Evolutionary conservation across 495 filamentous ascomycete genomes (phyloP).

Genomic region (Tuber brumale): DNA sequence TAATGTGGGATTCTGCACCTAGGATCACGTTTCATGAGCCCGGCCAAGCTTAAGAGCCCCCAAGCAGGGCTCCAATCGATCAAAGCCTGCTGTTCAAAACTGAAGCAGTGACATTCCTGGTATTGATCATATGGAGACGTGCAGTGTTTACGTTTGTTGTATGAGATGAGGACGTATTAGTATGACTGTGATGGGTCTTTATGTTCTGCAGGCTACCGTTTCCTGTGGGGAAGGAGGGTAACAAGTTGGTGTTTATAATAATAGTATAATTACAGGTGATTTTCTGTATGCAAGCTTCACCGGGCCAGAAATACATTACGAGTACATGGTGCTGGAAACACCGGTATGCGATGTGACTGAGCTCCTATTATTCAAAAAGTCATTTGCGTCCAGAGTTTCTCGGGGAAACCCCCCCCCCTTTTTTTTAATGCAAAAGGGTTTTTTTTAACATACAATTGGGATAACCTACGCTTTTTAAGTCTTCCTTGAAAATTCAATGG

Average conservation of each 20-base stretch:
- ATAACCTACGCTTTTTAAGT: too few species aligned
- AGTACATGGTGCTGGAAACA: too few species aligned
- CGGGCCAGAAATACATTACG: too few species aligned
- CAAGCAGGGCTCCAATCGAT: not conserved
- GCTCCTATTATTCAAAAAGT: too few species aligned
- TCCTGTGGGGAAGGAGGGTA: not conserved
- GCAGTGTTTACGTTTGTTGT: not conserved
- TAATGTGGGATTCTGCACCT: not conserved
- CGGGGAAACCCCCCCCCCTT: too few species aligned
- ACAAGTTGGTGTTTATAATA: not conserved
- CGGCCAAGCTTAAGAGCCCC: not conserved
- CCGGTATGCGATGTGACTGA: too few species aligned
- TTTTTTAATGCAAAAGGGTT: too few species aligned
- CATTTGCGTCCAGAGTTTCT: too few species aligned
- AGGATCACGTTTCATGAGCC: not conserved
- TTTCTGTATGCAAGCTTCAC: too few species aligned
- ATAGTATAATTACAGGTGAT: not conserved
- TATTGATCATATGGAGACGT: not conserved
- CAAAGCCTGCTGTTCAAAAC: not conserved
- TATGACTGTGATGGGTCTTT: not conserved
- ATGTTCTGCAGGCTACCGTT: not conserved
- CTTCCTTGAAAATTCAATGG: too few species aligned
- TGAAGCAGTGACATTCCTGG: not conserved
- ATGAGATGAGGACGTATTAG: not conserved
- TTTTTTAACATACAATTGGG: too few species aligned